Base-by-base conservation (phyloP, 164 flowering plant species). In the Pachysandra terminalis region DNA sequence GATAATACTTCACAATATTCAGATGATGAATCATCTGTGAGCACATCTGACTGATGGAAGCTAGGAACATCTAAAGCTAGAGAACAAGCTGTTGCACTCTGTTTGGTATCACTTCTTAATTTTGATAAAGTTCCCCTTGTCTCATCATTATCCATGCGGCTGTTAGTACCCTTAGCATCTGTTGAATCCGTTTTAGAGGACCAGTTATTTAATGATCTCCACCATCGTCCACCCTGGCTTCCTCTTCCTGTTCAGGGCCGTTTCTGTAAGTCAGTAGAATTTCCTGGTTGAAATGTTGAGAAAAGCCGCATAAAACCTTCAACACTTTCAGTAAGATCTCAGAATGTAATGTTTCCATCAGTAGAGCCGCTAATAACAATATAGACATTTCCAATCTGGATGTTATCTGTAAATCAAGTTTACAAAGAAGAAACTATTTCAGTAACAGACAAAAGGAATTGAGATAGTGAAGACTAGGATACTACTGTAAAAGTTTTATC, bases 241-340 rank as follows among this genome's bases (percentile, higher is more conserved):
- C 99, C 99, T 79, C 99, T 92, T 53, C 99, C 99, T 32, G 99
- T 96, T 22, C 85, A 86, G 45, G 99, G 99, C 40, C 99, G 85
- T 80, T 78, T 86, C 77, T 87, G 92, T 73, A 75, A 81, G 67
- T 90, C 90, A 59, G 78, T 78, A 21, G 72, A 74, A 56, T 81
- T 87, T 70, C 83, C 90, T 25, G 81, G 64, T 64, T 85, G 71
- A 56, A 86, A 73, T 57, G 60, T 71, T 13, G 89, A 81, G 19
- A 85, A 68, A 57, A 60, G 81, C 73, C 59, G 74, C 80, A 90
- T 78, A 78, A 93, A 96, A 67, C 76, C 77, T 75, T 81, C 82
- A 69, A 96, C 82, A 61, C 76, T 75, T 69, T 73, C 83, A 54
- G 94, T 92, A 64, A 96, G 76, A 82, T 96, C 96, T 98, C 99